These are phyloP conservation scores for Lasiodiplodia sp. DNA, from an alignment of 2,329 filamentous ascomycete genomes.

Conservation along the genomic window DNA sequence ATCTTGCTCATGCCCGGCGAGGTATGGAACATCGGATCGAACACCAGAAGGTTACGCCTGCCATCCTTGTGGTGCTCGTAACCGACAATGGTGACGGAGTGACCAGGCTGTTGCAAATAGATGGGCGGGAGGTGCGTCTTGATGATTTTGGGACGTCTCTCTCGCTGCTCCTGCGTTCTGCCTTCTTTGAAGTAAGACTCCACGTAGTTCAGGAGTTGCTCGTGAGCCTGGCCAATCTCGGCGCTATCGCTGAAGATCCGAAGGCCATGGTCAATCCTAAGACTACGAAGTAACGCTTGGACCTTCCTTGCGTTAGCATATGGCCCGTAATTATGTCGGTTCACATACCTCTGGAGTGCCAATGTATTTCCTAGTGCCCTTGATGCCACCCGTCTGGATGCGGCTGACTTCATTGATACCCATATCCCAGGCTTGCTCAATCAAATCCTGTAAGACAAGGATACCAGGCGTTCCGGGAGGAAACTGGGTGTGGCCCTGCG, in stretches of 20 bases:
- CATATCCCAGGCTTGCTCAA: conserved; percentile 86
- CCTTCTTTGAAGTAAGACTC: conserved; percentile 73
- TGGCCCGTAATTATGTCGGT: neutral
- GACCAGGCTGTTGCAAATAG: conserved; percentile 89
- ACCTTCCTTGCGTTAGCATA: conserved; percentile 60
- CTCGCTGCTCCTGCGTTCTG: conserved; percentile 31
- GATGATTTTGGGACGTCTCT: conserved; percentile 64
- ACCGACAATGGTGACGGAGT: conserved; percentile 90
- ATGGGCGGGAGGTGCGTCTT: conserved; percentile 79
- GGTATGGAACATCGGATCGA: conserved; percentile 84
- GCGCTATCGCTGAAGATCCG: conserved; percentile 61
- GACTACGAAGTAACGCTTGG: conserved; percentile 75
- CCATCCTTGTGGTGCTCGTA: conserved; percentile 74
- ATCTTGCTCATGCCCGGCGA: conserved; percentile 68
- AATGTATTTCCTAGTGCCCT: conserved; percentile 91
- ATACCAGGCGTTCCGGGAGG: conserved; percentile 72
- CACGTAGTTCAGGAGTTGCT: conserved; percentile 69
- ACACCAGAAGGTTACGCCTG: conserved; percentile 76
- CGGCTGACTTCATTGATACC: conserved; percentile 79
- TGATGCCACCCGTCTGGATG: conserved; percentile 84
- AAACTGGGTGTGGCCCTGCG: conserved; percentile 67
- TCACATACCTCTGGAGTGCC: conserved; percentile 82
- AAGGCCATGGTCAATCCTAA: conserved; percentile 64
- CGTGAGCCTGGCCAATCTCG: conserved; percentile 57
- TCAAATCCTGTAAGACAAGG: conserved; percentile 81